Percentiles rank a stretch among this genome's conserved stretches.
These are phyloP conservation scores for Papiliotrema laurentii DNA, from an alignment of 1,284 basidiomycete species.

Conservation along the genomic window DNA sequence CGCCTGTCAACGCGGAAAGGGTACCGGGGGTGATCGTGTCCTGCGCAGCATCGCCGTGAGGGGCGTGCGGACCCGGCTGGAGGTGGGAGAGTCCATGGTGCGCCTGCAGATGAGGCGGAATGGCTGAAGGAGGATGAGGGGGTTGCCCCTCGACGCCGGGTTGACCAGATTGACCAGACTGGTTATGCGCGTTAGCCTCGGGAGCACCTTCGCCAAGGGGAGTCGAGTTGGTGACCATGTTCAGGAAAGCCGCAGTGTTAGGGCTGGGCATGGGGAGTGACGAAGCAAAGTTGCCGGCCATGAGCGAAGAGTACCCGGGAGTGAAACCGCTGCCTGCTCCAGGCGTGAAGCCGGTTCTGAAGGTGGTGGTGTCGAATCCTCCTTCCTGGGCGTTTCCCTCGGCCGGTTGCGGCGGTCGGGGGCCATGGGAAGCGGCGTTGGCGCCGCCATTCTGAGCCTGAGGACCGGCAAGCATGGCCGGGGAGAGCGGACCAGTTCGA, in stretches of 20 bases:
- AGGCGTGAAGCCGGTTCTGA: conserved; percentile 65
- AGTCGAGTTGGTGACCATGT: conserved; percentile 74
- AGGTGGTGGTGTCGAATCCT: conserved; percentile 64
- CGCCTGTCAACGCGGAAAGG: conserved; percentile 71
- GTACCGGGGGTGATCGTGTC: conserved; percentile 88
- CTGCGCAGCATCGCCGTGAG: conserved; percentile 7
- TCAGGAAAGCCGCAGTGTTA: conserved; percentile 86
- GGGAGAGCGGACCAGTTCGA: conserved; percentile 83
- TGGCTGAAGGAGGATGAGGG: conserved; percentile 27
- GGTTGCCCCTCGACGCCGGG: conserved; percentile 2
- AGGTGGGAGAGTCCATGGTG: conserved; percentile 28
- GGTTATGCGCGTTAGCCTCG: not conserved
- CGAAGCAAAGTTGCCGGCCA: conserved; percentile 39
- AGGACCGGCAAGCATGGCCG: conserved; percentile 91
- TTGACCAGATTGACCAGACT: not conserved
- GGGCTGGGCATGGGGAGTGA: conserved; percentile 70
- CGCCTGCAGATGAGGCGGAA: conserved; percentile 31
- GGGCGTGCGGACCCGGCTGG: conserved; percentile 16
- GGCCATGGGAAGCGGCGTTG: too few species aligned
- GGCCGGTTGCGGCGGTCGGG: too few species aligned
- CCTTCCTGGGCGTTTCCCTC: conserved; percentile 29
- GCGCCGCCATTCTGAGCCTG: conserved; percentile 45
- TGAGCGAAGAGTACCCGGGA: conserved; percentile 52
- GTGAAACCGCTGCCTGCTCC: conserved; percentile 72
- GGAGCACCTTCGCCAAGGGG: conserved; percentile 47